Base-by-base conservation (phyloP, 2,329 filamentous ascomycete genomes). In the Tolypocladium ophioglossoides region DNA sequence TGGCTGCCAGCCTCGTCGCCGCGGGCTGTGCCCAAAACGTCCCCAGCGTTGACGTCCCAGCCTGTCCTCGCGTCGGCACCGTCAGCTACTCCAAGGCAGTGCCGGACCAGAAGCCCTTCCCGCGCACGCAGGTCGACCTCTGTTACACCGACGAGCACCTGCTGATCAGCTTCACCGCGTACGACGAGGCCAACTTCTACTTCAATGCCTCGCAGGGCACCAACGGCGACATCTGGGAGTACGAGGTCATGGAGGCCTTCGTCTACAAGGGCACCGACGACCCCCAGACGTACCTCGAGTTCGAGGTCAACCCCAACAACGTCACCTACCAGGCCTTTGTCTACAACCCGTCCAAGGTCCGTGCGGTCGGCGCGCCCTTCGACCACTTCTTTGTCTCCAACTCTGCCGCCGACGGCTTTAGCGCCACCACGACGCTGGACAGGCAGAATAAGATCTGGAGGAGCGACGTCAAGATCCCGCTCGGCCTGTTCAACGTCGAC, bases 221-320 rank as follows among this genome's bases (percentile, higher is more conserved):
- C 46, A 78, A 78, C 56, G 74, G 71, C 50, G 66, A 71, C 47
- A 73, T 79, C 51, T 78, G 70, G 67, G 59, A 70, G 52, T 78
- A 78, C 60, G 73, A 78, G 58, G 75, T 78, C 38, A 75, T 78
- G 71, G 76, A 78, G 59, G 70, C 70, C 12, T 78, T 78, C 59
- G 70, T 78, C 57, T 67, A 72, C 61, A 68, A 63, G 37, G 76
- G 76, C 52, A 71, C 66, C 56, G 67, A 69, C 40, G 73, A 77
- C 61, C 76, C 76, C 0, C 67, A 72, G 63, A 74, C 70, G 1
- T 78, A 78, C 60, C 66, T 78, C 55, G 76, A 78, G 64, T 75
- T 76, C 59, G 76, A 78, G 62, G 70, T 78, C 44, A 76, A 64
- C 61, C 76, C 76, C 51, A 74, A 76, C 67, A 78, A 78, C 56